Evolutionary conservation across 306 rosid genomes (phyloP).

Genomic region (Pyrus bretschneideri): DNA sequence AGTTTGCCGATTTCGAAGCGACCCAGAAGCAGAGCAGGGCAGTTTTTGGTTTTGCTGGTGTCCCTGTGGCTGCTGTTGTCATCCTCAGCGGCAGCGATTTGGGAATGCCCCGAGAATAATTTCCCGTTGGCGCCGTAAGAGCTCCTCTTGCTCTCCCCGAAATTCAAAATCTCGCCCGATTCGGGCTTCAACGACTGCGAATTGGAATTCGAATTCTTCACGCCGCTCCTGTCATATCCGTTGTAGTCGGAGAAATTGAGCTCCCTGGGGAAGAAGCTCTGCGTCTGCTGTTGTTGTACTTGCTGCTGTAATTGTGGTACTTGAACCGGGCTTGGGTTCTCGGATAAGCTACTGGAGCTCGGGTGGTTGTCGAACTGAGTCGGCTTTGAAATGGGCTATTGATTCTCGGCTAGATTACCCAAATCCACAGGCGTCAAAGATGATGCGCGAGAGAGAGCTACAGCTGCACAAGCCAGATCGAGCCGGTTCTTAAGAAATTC

Average conservation of each 20-base stretch:
- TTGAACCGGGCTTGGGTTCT: slow-evolving; percentile 49
- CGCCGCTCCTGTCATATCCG: slow-evolving; percentile 34
- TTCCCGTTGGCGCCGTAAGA: slow-evolving; percentile 28
- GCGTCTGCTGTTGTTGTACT: slow-evolving; percentile 38
- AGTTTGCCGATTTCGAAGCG: slow-evolving; percentile 81
- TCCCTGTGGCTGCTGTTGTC: slow-evolving; percentile 23
- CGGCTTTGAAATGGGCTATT: slow-evolving; percentile 29
- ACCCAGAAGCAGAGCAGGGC: slow-evolving; percentile 42
- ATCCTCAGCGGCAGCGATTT: slow-evolving; percentile 36
- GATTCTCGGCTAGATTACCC: no score
- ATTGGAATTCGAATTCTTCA: slow-evolving; percentile 35
- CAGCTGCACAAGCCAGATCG: no score
- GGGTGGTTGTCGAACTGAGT: slow-evolving; percentile 51
- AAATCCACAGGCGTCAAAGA: no score
- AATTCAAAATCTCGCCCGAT: slow-evolving; percentile 76
- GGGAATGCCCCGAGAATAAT: slow-evolving; percentile 47
- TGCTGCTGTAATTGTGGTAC: slow-evolving; percentile 9
- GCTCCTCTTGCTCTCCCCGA: slow-evolving; percentile 62
- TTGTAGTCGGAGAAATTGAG: slow-evolving; percentile 55
- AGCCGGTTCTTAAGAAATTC: no score
- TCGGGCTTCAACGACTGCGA: slow-evolving; percentile 61
- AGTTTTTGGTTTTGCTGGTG: slow-evolving; percentile 33
- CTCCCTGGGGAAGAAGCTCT: slow-evolving; percentile 54
- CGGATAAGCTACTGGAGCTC: slow-evolving; percentile 52
- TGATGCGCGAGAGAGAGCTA: no score